Base-by-base conservation (phyloP, 352 stramenopile species). In the Globisporangium parvum region DNA sequence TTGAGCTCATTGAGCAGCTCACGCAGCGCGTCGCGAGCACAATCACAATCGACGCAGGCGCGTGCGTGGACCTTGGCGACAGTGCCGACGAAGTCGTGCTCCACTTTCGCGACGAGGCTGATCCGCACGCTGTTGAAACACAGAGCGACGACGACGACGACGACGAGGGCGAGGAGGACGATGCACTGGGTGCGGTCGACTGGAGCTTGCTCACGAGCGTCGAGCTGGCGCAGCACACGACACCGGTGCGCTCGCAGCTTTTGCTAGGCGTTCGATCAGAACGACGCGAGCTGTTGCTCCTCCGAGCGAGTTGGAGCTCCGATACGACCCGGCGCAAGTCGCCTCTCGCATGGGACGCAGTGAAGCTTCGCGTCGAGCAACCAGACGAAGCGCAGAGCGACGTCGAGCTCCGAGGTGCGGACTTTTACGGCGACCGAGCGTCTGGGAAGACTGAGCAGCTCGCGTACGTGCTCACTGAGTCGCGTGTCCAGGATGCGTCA, bases 131-230 rank as follows among this genome's bases (percentile, higher is more conserved):
- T 59, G 45, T 0, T 17, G 37, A 6, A 12, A n/a, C 39, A 59
- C 31, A 57, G 33, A 42, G 55, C 17, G 48, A 28, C 15, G 55
- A 48, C 6, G 57, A 65, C 9, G 48, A 65, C 17, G 24, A 39
- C 26, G 65, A 73, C 2, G 53, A 67, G 37, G 55, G 68, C 12
- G 73, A 57, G n/a, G 55, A 69, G 5, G 62, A 78, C 26, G 57
- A 63, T 26, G 61, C 66, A 41, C 55, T 77, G 6, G 73, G 83
- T n/a, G 58, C 65, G n/a, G 62, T 88, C 40, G 76, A 88, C 50
- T 88, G 78, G 78, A 47, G 66, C 3, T 71, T 70, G 1, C 49
- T 88, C 18, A 71, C 66, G 23, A 62, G 47, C 10, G 72, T 66
- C 26, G 26, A 11, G 11, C 20, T 18, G 26, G 48, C 51, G 2